Conservation (phyloP, 768 basidiomycete species). For the Boletus subparvulus region DNA sequence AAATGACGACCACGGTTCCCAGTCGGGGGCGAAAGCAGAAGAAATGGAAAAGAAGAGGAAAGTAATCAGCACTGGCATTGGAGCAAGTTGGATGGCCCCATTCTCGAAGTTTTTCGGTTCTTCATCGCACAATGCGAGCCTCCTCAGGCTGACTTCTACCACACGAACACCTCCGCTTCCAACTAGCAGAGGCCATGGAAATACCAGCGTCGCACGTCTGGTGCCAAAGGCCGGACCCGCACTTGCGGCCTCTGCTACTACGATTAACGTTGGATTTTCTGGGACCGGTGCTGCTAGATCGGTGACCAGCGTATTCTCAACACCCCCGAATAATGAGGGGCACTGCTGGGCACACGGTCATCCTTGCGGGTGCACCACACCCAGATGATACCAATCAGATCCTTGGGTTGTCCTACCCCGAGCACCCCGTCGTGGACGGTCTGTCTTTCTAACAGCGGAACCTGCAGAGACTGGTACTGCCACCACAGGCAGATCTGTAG, state of each 20-base stretch:
- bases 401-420: constrained; percentile 72
- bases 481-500: constrained; percentile 19
- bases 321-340: constrained; percentile 25
- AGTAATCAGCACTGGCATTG: constrained; percentile 24
- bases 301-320: constrained; percentile 43
- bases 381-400: constrained; percentile 43
- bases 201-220: constrained; percentile 39
- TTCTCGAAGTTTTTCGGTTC: constrained; percentile 76
- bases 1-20: no score
- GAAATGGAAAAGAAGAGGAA: constrained; percentile 34
- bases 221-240: constrained; percentile 84
- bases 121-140: constrained; percentile 24
- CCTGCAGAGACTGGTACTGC: constrained; percentile 7
- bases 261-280: constrained; percentile 95
- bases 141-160: constrained; percentile 6
- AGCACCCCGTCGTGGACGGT: constrained; percentile 34
- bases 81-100: constrained; percentile 78
- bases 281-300: constrained; percentile 63
- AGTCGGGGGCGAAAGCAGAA: constrained; percentile 40
- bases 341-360: neutral
- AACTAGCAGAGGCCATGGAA: constrained; percentile 25
- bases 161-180: constrained; percentile 29
- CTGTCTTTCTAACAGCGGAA: constrained; percentile 25
- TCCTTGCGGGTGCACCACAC: constrained; percentile 82
- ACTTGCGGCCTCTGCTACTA: constrained; percentile 83